Evolutionary conservation across 192 early-diverging fungal genomes (phyloP).

Genomic region (Linnemannia schmuckeri): DNA sequence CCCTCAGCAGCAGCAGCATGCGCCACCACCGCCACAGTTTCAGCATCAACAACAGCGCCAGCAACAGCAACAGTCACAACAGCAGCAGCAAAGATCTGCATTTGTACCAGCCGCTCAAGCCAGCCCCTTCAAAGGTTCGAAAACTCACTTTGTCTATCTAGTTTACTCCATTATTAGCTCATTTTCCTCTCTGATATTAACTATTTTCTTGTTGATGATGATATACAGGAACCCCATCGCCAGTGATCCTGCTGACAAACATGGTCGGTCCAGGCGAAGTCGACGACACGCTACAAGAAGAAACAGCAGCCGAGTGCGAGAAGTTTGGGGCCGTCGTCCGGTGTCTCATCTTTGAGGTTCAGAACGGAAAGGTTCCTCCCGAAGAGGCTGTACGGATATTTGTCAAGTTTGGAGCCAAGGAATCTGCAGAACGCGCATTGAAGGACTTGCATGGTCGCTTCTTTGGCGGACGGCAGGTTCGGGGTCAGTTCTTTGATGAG

Average conservation of each 20-base stretch:
- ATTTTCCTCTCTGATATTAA: neutral
- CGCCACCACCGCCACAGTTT: neutral
- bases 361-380: slow-evolving; percentile 63
- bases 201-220: neutral
- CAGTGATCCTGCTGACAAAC: slow-evolving; percentile 76
- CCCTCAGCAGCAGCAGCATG: neutral
- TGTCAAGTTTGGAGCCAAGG: slow-evolving; percentile 72
- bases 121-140: slow-evolving; percentile 12
- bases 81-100: slow-evolving; percentile 6
- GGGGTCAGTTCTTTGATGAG: slow-evolving; percentile 73
- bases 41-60: neutral
- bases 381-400: slow-evolving; percentile 86
- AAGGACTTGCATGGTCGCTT: slow-evolving; percentile 77
- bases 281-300: slow-evolving; percentile 78
- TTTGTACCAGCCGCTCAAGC: slow-evolving; percentile 16
- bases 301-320: slow-evolving; percentile 84
- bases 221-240: slow-evolving; percentile 27
- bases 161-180: neutral
- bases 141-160: no score
- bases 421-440: slow-evolving; percentile 66
- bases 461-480: slow-evolving; percentile 80
- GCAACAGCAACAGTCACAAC: neutral
- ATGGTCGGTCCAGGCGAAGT: slow-evolving; percentile 87
- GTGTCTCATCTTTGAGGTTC: slow-evolving; percentile 77
- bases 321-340: slow-evolving; percentile 80